Percentiles rank a stretch among this genome's conserved stretches.
These are phyloP conservation scores for Prunus yedoensis DNA, from an alignment of 331 rosid species.

Conservation along the genomic window DNA sequence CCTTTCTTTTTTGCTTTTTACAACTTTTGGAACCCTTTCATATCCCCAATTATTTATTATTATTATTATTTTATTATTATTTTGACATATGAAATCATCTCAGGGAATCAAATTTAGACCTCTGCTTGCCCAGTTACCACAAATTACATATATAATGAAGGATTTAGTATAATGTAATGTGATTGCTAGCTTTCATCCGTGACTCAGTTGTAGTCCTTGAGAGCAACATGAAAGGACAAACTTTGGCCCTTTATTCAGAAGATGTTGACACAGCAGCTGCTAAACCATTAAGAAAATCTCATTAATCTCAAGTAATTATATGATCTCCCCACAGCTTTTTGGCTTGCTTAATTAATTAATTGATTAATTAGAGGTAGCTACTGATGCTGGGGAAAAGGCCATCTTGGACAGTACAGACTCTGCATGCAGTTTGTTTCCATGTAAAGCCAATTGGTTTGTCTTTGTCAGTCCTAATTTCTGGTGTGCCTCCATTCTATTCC, in stretches of 20 bases:
- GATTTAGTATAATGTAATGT: background rate
- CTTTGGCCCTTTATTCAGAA: conserved; percentile 24
- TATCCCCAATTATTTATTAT: too few relatives aligned
- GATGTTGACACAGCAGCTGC: conserved; percentile 46
- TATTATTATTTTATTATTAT: too few relatives aligned
- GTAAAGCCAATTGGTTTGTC: conserved; percentile 21
- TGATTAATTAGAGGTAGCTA: background rate
- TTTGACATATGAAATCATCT: background rate
- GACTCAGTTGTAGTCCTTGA: conserved; percentile 28
- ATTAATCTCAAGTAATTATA: background rate
- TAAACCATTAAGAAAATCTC: conserved; percentile 29
- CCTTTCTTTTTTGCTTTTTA: background rate
- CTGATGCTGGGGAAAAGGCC: background rate
- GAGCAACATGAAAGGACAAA: conserved; percentile 39
- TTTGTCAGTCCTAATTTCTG: conserved; percentile 16
- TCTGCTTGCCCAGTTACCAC: too few relatives aligned
- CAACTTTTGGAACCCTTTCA: background rate
- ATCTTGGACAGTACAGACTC: background rate
- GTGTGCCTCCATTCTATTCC: conserved; percentile 29
- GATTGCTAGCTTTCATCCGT: background rate
- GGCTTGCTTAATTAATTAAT: background rate
- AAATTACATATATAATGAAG: too few relatives aligned
- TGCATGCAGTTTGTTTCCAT: too few relatives aligned
- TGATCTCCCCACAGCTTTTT: background rate
- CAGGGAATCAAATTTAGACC: background rate